Evolutionary conservation across 495 filamentous ascomycete genomes (phyloP), one percentile per base, ranked within the genome.

Genomic region (Neurospora sp.): DNA sequence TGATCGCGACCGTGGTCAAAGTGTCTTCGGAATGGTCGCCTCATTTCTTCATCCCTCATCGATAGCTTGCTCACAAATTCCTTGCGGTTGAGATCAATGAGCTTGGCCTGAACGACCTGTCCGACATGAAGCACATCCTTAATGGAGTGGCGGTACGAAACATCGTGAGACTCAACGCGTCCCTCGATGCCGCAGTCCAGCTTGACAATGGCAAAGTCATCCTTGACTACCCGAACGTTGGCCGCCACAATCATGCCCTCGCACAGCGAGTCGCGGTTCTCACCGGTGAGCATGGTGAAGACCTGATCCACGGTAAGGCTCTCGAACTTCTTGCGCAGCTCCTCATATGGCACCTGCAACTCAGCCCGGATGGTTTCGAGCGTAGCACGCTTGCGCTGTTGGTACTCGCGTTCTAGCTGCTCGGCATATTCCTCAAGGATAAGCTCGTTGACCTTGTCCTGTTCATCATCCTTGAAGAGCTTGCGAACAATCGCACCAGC

Each of bases 351-450:
- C 44, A 92, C 89, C 74, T 94, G 90, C 44, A 99, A 84, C 82
- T 99, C 96, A 5, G 93, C 96, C 71, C 96, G 92, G 77, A 99
- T 98, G 1, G 93, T 97, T 80, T 99, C 96, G 10, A 99, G 87
- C 11, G 96, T 99, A 0, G 96, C 96, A 44, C 96, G 93, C 83
- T 99, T 99, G 71, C 92, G 90, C 82, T 97, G 94, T 75, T 93
- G 92, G 76, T 97, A 93, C 75, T 97, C 96, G 74, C 87, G 90
- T 82, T 98, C 95, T 70, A 99, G 83, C 82, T 98, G 94, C 80
- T 97, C 94, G 1, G 96, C 96, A 78, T 99, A 99, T 80, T 98
- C 92, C 79, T 99, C 96, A 5, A 99, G 85, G 75, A 98, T 94
- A 71, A 99, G 85, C 78, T 98, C 96, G 77, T 98, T 97, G 76